These are phyloP conservation scores for Xerocomus brunneocitrinus DNA, from an alignment of 768 basidiomycete species.

Conservation along the genomic window DNA sequence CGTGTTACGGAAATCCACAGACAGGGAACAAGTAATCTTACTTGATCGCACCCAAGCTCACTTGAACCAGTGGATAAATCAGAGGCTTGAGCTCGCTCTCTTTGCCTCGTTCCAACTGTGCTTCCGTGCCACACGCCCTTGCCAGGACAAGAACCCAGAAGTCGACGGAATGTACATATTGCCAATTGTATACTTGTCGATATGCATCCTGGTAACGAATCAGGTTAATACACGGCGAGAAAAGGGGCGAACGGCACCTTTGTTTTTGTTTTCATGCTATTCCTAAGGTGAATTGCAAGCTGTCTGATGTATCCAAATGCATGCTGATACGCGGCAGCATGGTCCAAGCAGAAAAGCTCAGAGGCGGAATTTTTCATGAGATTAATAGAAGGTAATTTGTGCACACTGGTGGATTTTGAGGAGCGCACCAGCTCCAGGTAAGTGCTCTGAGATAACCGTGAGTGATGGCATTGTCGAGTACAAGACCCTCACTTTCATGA, in stretches of 20 bases:
- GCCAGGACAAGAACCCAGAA: slow-evolving; percentile 93
- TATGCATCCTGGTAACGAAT: slow-evolving; percentile 65
- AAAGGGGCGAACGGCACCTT: slow-evolving; percentile 47
- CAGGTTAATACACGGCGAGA: slow-evolving; percentile 4
- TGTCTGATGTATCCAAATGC: slow-evolving; percentile 95
- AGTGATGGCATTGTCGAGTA: not conserved
- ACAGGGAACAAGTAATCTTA: slow-evolving; percentile 34
- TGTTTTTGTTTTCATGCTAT: slow-evolving; percentile 83
- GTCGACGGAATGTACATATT: slow-evolving; percentile 92
- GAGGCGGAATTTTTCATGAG: slow-evolving; percentile 98
- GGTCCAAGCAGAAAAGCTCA: slow-evolving; percentile 81
- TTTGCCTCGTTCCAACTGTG: slow-evolving; percentile 45
- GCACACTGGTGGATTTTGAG: slow-evolving; percentile 77
- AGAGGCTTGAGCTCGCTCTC: slow-evolving; percentile 83
- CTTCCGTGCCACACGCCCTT: slow-evolving; percentile 65
- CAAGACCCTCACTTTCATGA: slow-evolving; percentile 62
- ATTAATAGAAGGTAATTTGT: slow-evolving; percentile 88
- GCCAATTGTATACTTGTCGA: slow-evolving; percentile 98
- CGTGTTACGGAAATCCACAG: not conserved
- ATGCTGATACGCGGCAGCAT: slow-evolving; percentile 78
- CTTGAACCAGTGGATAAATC: slow-evolving; percentile 94
- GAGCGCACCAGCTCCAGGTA: slow-evolving; percentile 84
- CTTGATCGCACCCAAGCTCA: slow-evolving; percentile 90
- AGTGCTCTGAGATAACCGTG: slow-evolving; percentile 51
- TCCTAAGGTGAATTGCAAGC: slow-evolving; percentile 87